Percentiles rank a stretch among this genome's conserved stretches.
These are phyloP conservation scores for Potentilla sterilis DNA, from an alignment of 306 rosid genomes.

Conservation along the genomic window DNA sequence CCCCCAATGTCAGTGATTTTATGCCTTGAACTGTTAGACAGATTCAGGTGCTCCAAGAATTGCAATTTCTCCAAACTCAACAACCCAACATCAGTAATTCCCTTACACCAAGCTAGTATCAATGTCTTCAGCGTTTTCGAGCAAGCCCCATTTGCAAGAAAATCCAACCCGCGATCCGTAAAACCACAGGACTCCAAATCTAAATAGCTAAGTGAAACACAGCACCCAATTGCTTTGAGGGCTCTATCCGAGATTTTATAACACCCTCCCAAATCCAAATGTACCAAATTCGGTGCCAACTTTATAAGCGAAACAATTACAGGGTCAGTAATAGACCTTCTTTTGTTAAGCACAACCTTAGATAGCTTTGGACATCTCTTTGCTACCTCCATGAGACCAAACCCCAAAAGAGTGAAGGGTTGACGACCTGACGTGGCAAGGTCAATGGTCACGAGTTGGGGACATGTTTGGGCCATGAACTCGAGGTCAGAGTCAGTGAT, in stretches of 20 bases:
- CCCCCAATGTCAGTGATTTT: not conserved
- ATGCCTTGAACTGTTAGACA: not conserved
- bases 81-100: constrained; percentile 4
- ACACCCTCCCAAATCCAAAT: constrained; percentile 9
- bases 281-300: not conserved
- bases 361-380: not conserved
- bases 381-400: not conserved
- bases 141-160: constrained; percentile 14
- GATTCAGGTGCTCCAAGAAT: constrained; percentile 23
- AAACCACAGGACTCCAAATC: not conserved
- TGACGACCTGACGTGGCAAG: not conserved
- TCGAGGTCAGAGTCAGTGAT: not conserved
- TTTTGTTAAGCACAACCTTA: not conserved
- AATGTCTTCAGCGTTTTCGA: constrained; percentile 25
- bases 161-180: not conserved
- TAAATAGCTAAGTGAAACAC: not conserved
- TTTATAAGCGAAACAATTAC: not conserved
- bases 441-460: not conserved
- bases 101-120: constrained; percentile 6
- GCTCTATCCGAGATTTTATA: not conserved
- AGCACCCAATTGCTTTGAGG: not conserved
- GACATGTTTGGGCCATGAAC: not conserved
- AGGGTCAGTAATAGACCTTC: not conserved
- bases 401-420: not conserved
- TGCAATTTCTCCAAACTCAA: not conserved